phyloP scores from a whole-genome alignment of 768 basidiomycete genomes.

The Bullera alba region DNA sequence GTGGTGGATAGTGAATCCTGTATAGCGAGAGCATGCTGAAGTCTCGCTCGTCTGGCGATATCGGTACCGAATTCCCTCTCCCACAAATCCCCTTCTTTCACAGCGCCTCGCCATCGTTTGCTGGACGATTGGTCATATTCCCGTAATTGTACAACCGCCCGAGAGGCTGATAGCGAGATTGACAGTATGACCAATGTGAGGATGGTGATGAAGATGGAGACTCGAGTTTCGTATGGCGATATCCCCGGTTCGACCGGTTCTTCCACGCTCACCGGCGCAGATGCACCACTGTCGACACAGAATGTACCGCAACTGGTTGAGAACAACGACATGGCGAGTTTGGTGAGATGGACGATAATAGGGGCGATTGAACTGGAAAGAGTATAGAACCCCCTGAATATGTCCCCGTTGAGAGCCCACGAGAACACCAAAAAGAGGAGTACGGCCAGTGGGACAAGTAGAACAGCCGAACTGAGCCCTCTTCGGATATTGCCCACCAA shows the following conservation, averaged over 20 bases:
- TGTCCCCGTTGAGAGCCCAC: constrained; percentile 31
- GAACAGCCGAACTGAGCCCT: constrained; percentile 6
- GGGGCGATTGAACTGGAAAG: not conserved
- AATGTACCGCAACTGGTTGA: not conserved
- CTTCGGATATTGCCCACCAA: constrained; percentile 4
- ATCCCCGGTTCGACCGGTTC: constrained; percentile 14
- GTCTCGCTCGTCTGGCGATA: constrained; percentile 10
- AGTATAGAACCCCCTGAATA: constrained; percentile 22
- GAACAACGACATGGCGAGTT: not conserved
- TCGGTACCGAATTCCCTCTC: constrained; percentile 16
- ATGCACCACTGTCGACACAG: not conserved
- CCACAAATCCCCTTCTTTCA: constrained; percentile 16
- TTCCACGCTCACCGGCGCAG: not conserved
- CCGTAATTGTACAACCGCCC: constrained; percentile 1
- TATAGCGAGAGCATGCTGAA: too few relatives aligned
- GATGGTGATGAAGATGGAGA: constrained; percentile 19
- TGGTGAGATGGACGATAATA: not conserved
- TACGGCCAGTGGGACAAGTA: constrained; percentile 19
- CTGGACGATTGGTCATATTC: not conserved
- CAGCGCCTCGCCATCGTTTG: constrained; percentile 15
- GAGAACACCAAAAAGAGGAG: constrained; percentile 18
- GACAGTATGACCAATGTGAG: constrained; percentile 13
- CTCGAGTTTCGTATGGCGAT: constrained; percentile 26
- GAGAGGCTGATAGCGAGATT: constrained; percentile 9
- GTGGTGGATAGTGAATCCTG: too few relatives aligned